Evolutionary conservation across 768 basidiomycete genomes (phyloP).

Genomic region (Podaxis sp.): DNA sequence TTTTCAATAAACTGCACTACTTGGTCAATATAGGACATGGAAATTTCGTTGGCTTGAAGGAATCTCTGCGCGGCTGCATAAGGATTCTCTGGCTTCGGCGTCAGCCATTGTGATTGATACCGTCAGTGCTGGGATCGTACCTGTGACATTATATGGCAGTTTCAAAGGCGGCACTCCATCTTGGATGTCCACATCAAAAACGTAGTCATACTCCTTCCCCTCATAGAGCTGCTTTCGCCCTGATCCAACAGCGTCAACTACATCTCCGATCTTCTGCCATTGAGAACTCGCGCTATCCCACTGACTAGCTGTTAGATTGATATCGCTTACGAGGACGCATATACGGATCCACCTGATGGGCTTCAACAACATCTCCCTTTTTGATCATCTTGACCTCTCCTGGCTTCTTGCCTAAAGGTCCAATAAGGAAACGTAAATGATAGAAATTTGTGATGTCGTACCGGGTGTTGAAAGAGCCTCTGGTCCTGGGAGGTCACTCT

Average conservation of each 20-base stretch:
- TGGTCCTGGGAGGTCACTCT: slow-evolving; percentile 81
- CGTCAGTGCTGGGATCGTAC: slow-evolving; percentile 34
- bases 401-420: slow-evolving; percentile 71
- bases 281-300: slow-evolving; percentile 67
- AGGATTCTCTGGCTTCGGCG: slow-evolving; percentile 70
- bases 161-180: slow-evolving; percentile 92
- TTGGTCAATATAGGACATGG: slow-evolving; percentile 79
- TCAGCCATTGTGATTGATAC: slow-evolving; percentile 1
- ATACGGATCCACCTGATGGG: slow-evolving; percentile 67
- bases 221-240: slow-evolving; percentile 88
- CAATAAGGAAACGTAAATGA: not conserved
- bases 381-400: slow-evolving; percentile 93
- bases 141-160: slow-evolving; percentile 87
- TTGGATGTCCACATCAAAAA: slow-evolving; percentile 97
- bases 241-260: slow-evolving; percentile 90
- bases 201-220: slow-evolving; percentile 96
- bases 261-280: slow-evolving; percentile 96
- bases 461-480: slow-evolving; percentile 77
- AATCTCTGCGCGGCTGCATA: slow-evolving; percentile 88
- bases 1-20: slow-evolving; percentile 93
- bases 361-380: slow-evolving; percentile 78
- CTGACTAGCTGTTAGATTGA: slow-evolving; percentile 33
- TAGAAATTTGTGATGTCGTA: slow-evolving; percentile 25
- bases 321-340: not conserved
- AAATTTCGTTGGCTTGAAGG: slow-evolving; percentile 77